Evolutionary conservation across 2,329 filamentous ascomycete genomes (phyloP).

Genomic region (Colletotrichum simmondsii): DNA sequence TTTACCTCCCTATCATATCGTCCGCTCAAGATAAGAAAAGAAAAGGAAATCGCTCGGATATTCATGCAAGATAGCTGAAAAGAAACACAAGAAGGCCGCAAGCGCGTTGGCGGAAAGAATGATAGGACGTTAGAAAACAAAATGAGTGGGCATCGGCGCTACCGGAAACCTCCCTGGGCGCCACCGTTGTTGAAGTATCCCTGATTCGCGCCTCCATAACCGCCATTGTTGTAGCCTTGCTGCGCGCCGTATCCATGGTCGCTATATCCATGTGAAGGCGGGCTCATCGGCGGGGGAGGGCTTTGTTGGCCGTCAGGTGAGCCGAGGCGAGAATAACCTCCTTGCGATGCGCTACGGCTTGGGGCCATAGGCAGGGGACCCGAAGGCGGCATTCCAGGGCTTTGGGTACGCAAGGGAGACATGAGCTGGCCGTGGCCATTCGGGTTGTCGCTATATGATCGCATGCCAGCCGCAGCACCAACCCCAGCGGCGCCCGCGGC

Average conservation of each 20-base stretch:
- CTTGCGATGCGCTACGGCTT: constrained; percentile 31
- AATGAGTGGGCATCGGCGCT: background rate
- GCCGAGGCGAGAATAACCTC: constrained; percentile 29
- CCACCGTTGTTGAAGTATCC: constrained; percentile 27
- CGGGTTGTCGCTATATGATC: constrained; percentile 20
- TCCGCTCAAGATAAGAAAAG: background rate
- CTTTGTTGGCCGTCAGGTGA: constrained; percentile 30
- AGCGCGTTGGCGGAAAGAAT: background rate
- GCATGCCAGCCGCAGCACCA: constrained; percentile 26
- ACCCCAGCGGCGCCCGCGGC: constrained; percentile 36
- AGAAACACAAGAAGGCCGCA: background rate
- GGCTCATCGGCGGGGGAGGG: constrained; percentile 33
- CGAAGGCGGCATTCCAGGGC: constrained; percentile 31
- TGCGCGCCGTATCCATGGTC: constrained; percentile 23
- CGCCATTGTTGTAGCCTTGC: constrained; percentile 17
- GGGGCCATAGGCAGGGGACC: constrained; percentile 31
- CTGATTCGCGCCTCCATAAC: constrained; percentile 28
- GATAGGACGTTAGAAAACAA: background rate
- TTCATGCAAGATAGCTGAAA: constrained; percentile 10
- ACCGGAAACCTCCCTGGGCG: constrained; percentile 30
- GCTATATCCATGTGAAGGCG: constrained; percentile 21
- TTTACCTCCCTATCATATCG: background rate
- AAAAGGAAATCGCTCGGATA: constrained; percentile 13
- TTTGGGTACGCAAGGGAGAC: constrained; percentile 31
- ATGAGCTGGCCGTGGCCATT: constrained; percentile 8